Base-by-base conservation (phyloP, 148 eudicot genomes). In the Rhododendron ferrugineum region DNA sequence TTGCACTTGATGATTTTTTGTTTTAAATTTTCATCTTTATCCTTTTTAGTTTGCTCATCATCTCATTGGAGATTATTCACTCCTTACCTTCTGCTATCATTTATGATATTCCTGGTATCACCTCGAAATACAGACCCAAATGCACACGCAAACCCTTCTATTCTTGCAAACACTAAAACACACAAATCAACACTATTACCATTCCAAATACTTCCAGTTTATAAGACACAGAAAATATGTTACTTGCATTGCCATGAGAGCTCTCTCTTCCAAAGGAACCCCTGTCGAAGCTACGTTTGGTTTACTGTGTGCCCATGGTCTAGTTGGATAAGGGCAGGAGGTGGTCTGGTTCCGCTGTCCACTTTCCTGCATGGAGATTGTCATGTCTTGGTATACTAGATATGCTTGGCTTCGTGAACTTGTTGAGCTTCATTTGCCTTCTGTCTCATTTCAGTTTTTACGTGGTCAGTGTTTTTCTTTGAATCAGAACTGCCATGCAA, bases 321-420 rank as follows among this genome's bases (percentile, higher is more conserved):
- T 78, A 26, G 34, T 78, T 78, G 30, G 80, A 23, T 23, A 42
- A 42, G 50, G 49, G 49, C 30, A n/a, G 47, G 79, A 54, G 60
- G 60, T 18, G 22, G 60, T 54, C 60, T 54, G 60, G 60, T 54
- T 54, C 60, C 0, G 60, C 60, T 54, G 60, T 36, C 82, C 82
- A 50, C 34, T 79, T 46, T 49, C 82, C 52, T 79, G 62, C 82
- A n/a, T 79, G 82, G 82, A 79, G 82, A 79, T 79, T 79, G 40
- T 28, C 56, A 26, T 79, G 34, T 79, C n/a, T 13, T 49, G 70
- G 28, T 81, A 1, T 18, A 20, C 50, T 81, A 81, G 47, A 58
- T 58, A 10, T 11, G 83, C 83, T 81, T 81, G 34, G 83, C 49
- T 81, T 36, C 70, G 40, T 60, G 44, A 60, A 56, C 47, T 81